A percentile compares a stretch with the other conserved stretches of the same genome.
phyloP scores from a whole-genome alignment of 108 stramenopile genomes.

The Pseudonitzschia delicatissima region DNA sequence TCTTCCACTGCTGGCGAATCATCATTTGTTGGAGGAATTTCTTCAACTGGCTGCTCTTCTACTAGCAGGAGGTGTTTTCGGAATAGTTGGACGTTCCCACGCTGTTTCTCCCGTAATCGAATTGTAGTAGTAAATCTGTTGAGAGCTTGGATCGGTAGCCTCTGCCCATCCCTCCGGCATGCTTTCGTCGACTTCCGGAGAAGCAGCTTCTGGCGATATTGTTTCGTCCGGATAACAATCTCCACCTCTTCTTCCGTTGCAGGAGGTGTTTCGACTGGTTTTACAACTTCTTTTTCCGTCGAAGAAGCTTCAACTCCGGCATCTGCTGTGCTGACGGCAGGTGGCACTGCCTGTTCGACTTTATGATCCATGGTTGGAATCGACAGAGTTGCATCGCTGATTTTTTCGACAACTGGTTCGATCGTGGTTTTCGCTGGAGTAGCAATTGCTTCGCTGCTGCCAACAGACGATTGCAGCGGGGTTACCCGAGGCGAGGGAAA shows the following conservation, averaged over 20 bases:
- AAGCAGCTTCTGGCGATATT: constrained; percentile 34
- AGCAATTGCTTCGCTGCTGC: background rate
- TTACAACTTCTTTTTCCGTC: background rate
- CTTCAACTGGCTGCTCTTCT: background rate
- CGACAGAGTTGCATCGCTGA: background rate
- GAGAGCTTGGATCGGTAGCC: constrained; percentile 37
- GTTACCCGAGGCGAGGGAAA: background rate
- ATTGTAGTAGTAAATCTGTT: constrained; percentile 57
- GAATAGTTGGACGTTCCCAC: constrained; percentile 40
- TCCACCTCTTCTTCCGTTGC: background rate
- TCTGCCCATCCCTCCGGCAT: constrained; percentile 47
- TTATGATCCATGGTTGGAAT: constrained; percentile 5
- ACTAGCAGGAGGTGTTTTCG: background rate
- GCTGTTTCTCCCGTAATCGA: constrained; percentile 42
- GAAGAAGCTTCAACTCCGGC: background rate
- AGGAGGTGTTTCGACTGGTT: background rate
- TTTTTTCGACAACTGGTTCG: background rate
- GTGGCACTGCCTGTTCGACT: background rate
- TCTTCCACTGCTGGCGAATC: background rate
- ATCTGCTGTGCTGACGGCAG: too few relatives aligned
- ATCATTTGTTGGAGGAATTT: background rate
- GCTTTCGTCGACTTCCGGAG: constrained; percentile 15
- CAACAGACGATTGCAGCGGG: background rate
- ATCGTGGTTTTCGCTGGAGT: background rate
- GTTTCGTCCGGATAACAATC: background rate